These are phyloP conservation scores for Dictyostelium gargantuum DNA, from an alignment of 208 protist species.

Conservation along the genomic window DNA sequence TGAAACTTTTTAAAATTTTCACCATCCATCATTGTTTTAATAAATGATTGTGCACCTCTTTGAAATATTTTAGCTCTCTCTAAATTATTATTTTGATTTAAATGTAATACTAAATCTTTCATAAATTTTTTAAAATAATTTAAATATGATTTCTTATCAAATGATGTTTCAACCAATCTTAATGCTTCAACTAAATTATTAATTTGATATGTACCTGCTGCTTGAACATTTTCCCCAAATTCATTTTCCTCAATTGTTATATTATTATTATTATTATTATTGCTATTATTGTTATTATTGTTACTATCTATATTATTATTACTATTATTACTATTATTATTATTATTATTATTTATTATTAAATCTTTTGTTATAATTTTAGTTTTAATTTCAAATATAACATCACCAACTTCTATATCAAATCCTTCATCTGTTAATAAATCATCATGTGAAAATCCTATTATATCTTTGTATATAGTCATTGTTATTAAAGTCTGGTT, in stretches of 20 bases:
- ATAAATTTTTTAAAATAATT: conserved; percentile 81
- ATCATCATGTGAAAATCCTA: no score
- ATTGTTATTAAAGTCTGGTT: no score
- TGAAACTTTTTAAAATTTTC: conserved; percentile 78
- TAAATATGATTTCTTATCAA: conserved; percentile 80
- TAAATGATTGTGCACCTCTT: conserved; percentile 69
- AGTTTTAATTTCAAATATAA: conserved; percentile 73
- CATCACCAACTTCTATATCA: conserved; percentile 39
- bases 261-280: no score
- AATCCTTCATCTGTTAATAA: conserved; percentile 74
- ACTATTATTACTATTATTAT: no score
- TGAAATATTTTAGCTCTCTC: conserved; percentile 70
- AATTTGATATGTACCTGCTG: conserved; percentile 26
- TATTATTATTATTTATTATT: conserved; percentile 28
- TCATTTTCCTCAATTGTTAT: conserved; percentile 11
- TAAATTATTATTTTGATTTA: conserved; percentile 59
- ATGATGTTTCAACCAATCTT: conserved; percentile 60
- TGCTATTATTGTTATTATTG: no score
- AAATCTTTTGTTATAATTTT: conserved; percentile 63
- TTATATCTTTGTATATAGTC: no score
- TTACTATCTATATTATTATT: no score
- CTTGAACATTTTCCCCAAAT: conserved; percentile 48
- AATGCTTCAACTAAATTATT: conserved; percentile 77
- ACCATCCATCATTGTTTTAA: conserved; percentile 73
- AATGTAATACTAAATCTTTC: conserved; percentile 56